phyloP scores from a whole-genome alignment of 768 basidiomycete genomes.

The Boletus sensibilis region DNA sequence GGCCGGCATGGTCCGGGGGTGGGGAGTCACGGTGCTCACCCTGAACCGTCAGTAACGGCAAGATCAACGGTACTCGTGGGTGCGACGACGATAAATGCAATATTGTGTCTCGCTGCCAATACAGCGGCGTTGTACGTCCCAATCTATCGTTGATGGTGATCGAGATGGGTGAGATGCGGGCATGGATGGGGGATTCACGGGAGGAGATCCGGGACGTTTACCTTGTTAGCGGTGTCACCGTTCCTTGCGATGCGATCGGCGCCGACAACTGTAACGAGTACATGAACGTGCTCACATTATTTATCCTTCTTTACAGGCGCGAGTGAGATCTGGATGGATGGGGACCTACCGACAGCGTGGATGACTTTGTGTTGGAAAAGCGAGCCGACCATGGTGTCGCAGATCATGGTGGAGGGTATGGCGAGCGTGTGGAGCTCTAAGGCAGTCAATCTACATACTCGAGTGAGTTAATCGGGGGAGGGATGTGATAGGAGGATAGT shows the following conservation, averaged over 20 bases:
- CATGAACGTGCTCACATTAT: neutral
- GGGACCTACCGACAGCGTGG: constrained; percentile 66
- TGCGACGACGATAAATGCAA: constrained; percentile 92
- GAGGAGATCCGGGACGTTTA: constrained; percentile 22
- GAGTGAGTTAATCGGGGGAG: neutral
- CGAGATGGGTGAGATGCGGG: neutral
- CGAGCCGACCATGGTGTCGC: constrained; percentile 97
- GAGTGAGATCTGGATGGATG: neutral
- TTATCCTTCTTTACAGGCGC: neutral
- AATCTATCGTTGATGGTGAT: constrained; percentile 41
- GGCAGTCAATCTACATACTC: constrained; percentile 68
- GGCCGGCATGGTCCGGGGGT: neutral
- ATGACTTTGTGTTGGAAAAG: constrained; percentile 85
- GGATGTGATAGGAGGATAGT: constrained; percentile 1
- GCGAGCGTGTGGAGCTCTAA: constrained; percentile 82
- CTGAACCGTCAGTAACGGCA: constrained; percentile 64
- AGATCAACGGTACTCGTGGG: constrained; percentile 93
- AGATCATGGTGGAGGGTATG: constrained; percentile 90
- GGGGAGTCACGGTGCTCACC: constrained; percentile 34
- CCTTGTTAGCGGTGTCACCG: constrained; percentile 98
- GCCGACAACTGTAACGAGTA: constrained; percentile 58
- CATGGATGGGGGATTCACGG: neutral
- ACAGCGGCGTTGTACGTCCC: constrained; percentile 97
- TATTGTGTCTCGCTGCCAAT: constrained; percentile 79
- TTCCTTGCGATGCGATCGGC: constrained; percentile 89